Evolutionary conservation across 768 basidiomycete species (phyloP).

Genomic region (Naganishia vaughanmartiniae): DNA sequence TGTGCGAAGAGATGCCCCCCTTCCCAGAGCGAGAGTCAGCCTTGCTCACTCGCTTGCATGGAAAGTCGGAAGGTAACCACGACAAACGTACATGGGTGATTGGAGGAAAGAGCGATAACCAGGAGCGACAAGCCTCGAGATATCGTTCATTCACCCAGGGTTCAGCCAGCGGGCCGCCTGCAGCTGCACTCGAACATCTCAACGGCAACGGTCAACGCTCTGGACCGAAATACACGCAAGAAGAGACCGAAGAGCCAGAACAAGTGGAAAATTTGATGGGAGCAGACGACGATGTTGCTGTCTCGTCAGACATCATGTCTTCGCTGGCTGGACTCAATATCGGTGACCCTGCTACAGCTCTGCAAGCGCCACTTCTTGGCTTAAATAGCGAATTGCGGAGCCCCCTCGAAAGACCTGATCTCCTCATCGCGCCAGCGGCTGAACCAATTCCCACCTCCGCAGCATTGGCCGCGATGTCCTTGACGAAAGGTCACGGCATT

Average conservation of each 20-base stretch:
- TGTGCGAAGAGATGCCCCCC: conserved; percentile 98
- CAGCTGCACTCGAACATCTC: conserved; percentile 5
- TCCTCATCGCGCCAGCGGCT: not conserved
- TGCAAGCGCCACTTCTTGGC: conserved; percentile 44
- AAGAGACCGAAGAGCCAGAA: conserved; percentile 39
- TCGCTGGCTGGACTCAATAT: conserved; percentile 79
- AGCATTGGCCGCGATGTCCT: conserved; percentile 51
- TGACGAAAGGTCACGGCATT: conserved; percentile 64
- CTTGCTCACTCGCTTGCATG: conserved; percentile 77
- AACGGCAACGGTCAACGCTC: conserved; percentile 1
- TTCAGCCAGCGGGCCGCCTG: conserved; percentile 36
- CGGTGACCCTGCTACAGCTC: conserved; percentile 37
- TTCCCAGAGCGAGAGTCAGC: conserved; percentile 94
- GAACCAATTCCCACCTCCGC: conserved; percentile 26
- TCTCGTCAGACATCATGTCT: conserved; percentile 63
- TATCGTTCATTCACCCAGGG: conserved; percentile 56
- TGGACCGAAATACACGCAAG: conserved; percentile 31
- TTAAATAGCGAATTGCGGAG: not conserved
- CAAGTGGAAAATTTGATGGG: conserved; percentile 52
- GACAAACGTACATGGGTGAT: conserved; percentile 95
- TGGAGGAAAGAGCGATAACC: conserved; percentile 87
- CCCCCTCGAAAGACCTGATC: not conserved
- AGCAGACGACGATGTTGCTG: conserved; percentile 41
- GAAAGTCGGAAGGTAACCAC: conserved; percentile 85
- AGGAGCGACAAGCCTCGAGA: conserved; percentile 67